Evolutionary conservation across 768 basidiomycete genomes (phyloP).

Genomic region (Mycena belliarum): DNA sequence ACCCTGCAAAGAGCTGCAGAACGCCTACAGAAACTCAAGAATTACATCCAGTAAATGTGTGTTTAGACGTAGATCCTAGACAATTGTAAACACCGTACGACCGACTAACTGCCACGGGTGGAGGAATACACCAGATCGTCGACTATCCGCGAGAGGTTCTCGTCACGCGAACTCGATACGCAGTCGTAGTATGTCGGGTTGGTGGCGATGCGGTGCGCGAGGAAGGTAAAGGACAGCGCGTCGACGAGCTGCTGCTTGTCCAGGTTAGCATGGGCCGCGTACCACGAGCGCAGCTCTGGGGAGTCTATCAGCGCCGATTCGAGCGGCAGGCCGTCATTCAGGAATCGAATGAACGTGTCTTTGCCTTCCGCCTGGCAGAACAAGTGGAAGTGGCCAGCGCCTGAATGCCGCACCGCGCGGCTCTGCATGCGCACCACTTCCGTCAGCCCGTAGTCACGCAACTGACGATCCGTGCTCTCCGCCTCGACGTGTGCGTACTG

Average conservation of each 20-base stretch:
- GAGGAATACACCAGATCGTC: conserved; percentile 45
- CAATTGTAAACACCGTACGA: conserved; percentile 1
- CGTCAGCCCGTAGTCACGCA: conserved; percentile 77
- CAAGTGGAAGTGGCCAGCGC: conserved; percentile 70
- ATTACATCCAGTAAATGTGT: conserved; percentile 47
- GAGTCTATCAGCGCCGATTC: conserved; percentile 76
- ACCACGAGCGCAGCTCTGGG: conserved; percentile 50
- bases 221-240: conserved; percentile 77
- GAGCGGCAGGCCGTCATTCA: conserved; percentile 86
- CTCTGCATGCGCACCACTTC: conserved; percentile 94
- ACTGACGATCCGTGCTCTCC: conserved; percentile 57
- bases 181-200: conserved; percentile 89
- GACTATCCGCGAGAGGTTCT: conserved; percentile 68
- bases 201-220: conserved; percentile 64
- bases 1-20: conserved; percentile 82
- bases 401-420: conserved; percentile 67
- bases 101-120: neutral
- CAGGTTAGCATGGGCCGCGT: conserved; percentile 40
- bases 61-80: conserved; percentile 10
- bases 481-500: conserved; percentile 68
- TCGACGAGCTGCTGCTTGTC: conserved; percentile 74
- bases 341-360: conserved; percentile 79
- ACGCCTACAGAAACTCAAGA: conserved; percentile 72
- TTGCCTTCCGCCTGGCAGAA: conserved; percentile 89
- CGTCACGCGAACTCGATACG: conserved; percentile 41